A percentile compares a stretch with the other conserved stretches of the same genome.
phyloP scores from a whole-genome alignment of 2,329 filamentous ascomycete genomes.

The Tolypocladium capitatum region DNA sequence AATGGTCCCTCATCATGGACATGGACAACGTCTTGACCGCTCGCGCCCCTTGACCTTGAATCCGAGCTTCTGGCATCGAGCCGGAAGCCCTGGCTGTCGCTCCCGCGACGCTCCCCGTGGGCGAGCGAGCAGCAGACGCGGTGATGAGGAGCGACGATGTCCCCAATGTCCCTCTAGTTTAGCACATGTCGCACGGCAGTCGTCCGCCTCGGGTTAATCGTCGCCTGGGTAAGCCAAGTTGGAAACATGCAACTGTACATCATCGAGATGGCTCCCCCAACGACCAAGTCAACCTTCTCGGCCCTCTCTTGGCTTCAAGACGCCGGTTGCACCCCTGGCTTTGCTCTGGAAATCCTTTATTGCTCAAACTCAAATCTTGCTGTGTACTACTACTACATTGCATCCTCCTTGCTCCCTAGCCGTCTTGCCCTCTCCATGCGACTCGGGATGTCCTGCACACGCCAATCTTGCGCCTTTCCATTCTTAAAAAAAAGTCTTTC shows the following conservation, averaged over 20 bases:
- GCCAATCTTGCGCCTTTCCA: slow-evolving; percentile 5
- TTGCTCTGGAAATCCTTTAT: background rate
- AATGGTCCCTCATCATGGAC: slow-evolving; percentile 27
- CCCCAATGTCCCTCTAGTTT: too few species aligned
- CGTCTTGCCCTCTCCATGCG: background rate
- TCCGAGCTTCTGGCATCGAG: slow-evolving; percentile 34
- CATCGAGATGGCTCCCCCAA: too few species aligned
- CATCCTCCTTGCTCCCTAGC: background rate
- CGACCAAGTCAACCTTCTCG: too few species aligned
- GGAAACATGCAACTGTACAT: too few species aligned
- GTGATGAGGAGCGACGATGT: too few species aligned
- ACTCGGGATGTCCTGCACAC: background rate
- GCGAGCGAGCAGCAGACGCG: too few species aligned
- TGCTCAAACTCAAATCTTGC: background rate
- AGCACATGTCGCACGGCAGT: too few species aligned
- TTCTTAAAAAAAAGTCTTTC: slow-evolving; percentile 1
- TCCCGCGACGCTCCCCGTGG: too few species aligned
- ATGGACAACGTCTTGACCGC: slow-evolving; percentile 21
- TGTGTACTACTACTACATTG: background rate
- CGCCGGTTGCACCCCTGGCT: background rate
- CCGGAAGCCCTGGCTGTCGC: slow-evolving; percentile 21
- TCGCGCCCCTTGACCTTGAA: slow-evolving; percentile 25
- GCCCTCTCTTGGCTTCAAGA: background rate
- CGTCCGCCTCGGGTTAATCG: too few species aligned
- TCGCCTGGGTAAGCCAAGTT: too few species aligned